Evolutionary conservation across 768 basidiomycete species (phyloP), one percentile per base, ranked within the genome.

Genomic region (Termitomyces sp.): DNA sequence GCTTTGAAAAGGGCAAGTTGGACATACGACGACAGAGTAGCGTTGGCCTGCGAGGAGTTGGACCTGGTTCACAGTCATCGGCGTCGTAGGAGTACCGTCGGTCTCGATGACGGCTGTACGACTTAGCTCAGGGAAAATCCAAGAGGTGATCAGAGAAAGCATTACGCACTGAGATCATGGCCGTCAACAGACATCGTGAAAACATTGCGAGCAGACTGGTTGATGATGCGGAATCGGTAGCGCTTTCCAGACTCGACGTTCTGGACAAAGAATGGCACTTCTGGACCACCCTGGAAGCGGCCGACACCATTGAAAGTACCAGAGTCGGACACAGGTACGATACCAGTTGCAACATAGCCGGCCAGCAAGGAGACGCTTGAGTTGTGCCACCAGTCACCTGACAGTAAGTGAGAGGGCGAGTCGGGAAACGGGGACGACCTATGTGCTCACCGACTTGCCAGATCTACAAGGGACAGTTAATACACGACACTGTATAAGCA

Each of bases 181-280:
- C 71, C 64, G n/a, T 77, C 74, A 33, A 78, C 65, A 1, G 74
- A 76, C 59, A 79, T 73, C 5, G 62, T 67, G 69, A 76, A 78
- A 27, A 69, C 71, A 20, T 75, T 73, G 33, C 77, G 71, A 58
- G 83, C 83, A 20, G 81, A 80, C 26, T 73, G 74, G 52, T 76
- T 77, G 63, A 86, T 67, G 14, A 86, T 55, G 12, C 83, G 81
- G 71, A 85, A 77, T 42, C 84, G 79, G 64, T 85, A 85, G 37
- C 81, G 72, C 52, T 73, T 72, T 13, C 77, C 78, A 0, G 57
- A 5, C 36, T 48, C 36, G 5, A 56, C 55, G 20, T 56, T 56
- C 57, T 80, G 64, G 6, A 80, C 72, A 0, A 79, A 55, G 43
- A 78, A 73, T 0, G 74, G 68, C 3, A 70, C 68, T 10, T 45